Percentiles rank a stretch among this genome's conserved stretches.
phyloP scores from a whole-genome alignment of 2,329 filamentous ascomycete genomes.

The Monosporascus cannonballus region DNA sequence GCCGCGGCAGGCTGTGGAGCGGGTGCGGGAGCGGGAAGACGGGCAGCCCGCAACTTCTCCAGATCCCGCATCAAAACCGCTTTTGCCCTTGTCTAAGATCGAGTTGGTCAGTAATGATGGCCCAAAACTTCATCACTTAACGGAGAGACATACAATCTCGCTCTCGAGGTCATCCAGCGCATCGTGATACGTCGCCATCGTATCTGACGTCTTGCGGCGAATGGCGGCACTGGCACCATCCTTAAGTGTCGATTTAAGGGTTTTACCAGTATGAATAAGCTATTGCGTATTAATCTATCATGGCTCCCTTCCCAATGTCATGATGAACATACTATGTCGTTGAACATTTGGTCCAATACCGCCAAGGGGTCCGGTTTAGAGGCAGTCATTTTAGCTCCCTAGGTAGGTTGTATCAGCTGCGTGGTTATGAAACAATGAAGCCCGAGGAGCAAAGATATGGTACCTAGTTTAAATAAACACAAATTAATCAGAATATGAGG shows the following conservation, averaged over 20 bases:
- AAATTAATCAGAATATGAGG: no score
- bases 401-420: no score
- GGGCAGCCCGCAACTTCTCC: conserved; percentile 30
- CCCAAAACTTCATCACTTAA: not conserved
- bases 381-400: not conserved
- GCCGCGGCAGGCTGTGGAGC: conserved; percentile 21
- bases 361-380: conserved; percentile 33
- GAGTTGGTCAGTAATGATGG: conserved; percentile 5
- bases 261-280: conserved; percentile 55
- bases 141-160: conserved; percentile 43
- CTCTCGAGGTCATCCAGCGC: conserved; percentile 51
- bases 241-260: conserved; percentile 42
- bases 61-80: conserved; percentile 50
- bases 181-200: conserved; percentile 43
- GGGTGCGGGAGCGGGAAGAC: conserved; percentile 15
- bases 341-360: conserved; percentile 46
- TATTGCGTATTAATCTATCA: conserved; percentile 22
- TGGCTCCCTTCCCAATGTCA: not conserved
- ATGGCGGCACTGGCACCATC: conserved; percentile 31
- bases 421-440: not conserved
- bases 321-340: conserved; percentile 43
- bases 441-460: no score
- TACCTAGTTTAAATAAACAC: no score
- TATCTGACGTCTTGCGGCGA: conserved; percentile 39
- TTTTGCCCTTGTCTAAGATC: conserved; percentile 42